Evolutionary conservation across 2,329 filamentous ascomycete genomes (phyloP), one percentile per base, ranked within the genome.

Genomic region (Chaetomiaceae sp.): DNA sequence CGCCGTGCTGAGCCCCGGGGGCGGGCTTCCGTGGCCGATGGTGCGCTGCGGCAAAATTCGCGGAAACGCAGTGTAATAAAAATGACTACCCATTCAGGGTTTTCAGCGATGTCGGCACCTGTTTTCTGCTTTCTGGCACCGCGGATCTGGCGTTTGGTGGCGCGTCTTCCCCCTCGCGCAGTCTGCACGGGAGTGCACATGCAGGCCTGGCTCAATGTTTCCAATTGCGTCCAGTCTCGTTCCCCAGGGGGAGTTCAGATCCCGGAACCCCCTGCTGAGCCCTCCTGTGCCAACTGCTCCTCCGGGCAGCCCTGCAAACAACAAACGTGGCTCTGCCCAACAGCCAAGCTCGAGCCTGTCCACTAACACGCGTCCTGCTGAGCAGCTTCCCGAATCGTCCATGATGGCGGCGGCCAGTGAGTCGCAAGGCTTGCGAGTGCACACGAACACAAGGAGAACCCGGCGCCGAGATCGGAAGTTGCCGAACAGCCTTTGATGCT

Each of bases 321-420:
- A n/a, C n/a, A n/a, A n/a, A 54, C 48, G 48, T 51, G 45, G 45
- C 52, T 34, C 17, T 39, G 14, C 7, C 30, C 30, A n/a, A 33
- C 25, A 27, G 5, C 25, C 46, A 43, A 54, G 35, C 48, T 57
- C 40, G 51, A 54, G 47, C 46, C 53, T 46, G 52, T 21, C 50
- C 51, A 51, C 46, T 38, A 51, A 51, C 45, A 52, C 45, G 46
- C 53, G 54, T 40, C 49, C 43, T 21, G 30, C 19, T 21, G 53
- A 54, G 27, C 54, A 61, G 57, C 59, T 61, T 59, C 59, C 59
- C 41, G 50, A 59, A 59, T 53, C 46, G 58, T 56, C 56, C 34
- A 55, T 37, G 14, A 37, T 45, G 47, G 51, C 51, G 40, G 53
- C 8, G 33, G 37, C n/a, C n/a, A n/a, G n/a, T 16, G 31, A 14